Base-by-base conservation (phyloP, 2,329 filamentous ascomycete genomes). In the Graphiopsis chlorocephala region DNA sequence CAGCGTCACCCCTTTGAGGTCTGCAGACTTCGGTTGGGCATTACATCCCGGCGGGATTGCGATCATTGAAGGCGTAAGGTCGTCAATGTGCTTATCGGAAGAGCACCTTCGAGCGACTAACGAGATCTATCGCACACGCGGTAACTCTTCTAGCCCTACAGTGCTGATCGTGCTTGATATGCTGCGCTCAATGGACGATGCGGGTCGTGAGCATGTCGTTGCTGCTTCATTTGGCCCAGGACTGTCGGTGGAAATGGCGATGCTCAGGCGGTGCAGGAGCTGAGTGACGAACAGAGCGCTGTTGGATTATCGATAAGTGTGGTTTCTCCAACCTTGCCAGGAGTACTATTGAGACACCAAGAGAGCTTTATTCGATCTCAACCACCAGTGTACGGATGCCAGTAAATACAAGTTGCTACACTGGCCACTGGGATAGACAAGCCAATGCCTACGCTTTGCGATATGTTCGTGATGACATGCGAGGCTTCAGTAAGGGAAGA, bases 141-240 rank as follows among this genome's bases (percentile, higher is more conserved):
- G 89, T 1, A 92, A 91, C 76, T 88, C 86, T 66, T 90, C 88
- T 1, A 80, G 78, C 64, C 86, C 89, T 10, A 90, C 88, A 2
- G 86, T 91, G 14, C 85, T 90, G 69, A 86, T 86, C 67, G 88
- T 92, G 0, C 78, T 91, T 74, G 81, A 90, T 68, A 80, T 83
- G 14, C 70, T 91, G 69, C 80, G 88, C 11, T 53, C 50, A 6
- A 66, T 63, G 15, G 73, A 75, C 66, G 75, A 72, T 0, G 65
- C 71, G 20, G 77, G 78, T 70, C 81, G 82, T 38, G 86, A 90
- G 55, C 84, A 86, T 64, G 82, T 91, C 5, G 82, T 90, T 1
- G 88, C 85, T 1, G 88, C 87, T 68, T 88, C 88, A 1, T 91
- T 91, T 72, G 89, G 89, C 0, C 89, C 89, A 0, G 89, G 89